Base-by-base conservation (phyloP, 441 rosid species). In the Croton setiger region DNA sequence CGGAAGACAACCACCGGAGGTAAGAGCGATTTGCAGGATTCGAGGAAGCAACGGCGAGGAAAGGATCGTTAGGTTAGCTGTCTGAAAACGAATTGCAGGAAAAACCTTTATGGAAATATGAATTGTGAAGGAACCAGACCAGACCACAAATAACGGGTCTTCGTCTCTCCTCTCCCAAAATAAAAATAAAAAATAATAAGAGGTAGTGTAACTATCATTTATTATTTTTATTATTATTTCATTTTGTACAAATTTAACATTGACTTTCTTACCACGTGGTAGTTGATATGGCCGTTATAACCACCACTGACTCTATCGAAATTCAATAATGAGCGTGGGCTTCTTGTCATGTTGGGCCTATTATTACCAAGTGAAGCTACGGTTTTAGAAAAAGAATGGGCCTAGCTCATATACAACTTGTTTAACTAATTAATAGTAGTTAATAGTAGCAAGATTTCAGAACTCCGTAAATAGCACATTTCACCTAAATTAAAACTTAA, bases 11-110 rank as follows among this genome's bases (percentile, higher is more conserved):
- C 58, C 14, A 23, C 49, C 37, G 52, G 49, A 39, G 7, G 51
- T 37, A 17, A 1, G 55, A 27, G 20, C 4, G 37, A 41, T 5
- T 11, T 33, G 14, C 15, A 53, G 36, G 8, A n/a, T 23, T 63
- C n/a, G 35, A 41, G 63, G 63, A 57, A 48, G 35, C 65, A 35
- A 56, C 74, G 23, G 15, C 65, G 54, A 18, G 57, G 68, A 54
- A 57, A 57, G 3, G 62, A 58, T 21, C 31, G 41, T 71, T 27
- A 63, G 55, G 41, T 71, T 63, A 43, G 68, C 47, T 36, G 48
- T 56, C 64, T 49, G 59, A 48, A 45, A 68, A 56, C 13, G 48
- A 64, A 54, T 51, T 36, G 7, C 20, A 18, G 49, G 44, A n/a
- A 14, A 21, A n/a, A 23, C 59, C n/a, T 13, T n/a, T n/a, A n/a